phyloP scores from a whole-genome alignment of 257 asterid species.

The Solanum rostratum region DNA sequence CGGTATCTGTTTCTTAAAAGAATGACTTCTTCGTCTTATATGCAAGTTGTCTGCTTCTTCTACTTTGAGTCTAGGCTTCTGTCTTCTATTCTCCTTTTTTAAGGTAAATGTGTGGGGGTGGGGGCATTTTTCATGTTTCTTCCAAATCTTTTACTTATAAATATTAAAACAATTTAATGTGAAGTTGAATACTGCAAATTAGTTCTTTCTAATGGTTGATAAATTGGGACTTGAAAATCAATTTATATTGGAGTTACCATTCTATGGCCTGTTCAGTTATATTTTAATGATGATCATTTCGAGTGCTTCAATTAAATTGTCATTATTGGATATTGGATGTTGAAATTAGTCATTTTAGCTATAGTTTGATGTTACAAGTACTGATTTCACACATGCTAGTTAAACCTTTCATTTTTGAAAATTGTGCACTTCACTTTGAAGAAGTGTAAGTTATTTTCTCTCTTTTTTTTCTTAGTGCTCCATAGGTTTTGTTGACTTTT shows the following conservation, averaged over 20 bases:
- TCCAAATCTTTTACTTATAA: not conserved
- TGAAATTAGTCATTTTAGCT: not conserved
- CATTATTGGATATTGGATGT: not conserved
- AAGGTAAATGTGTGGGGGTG: not conserved
- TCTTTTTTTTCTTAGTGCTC: not conserved
- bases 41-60: not conserved
- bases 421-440: not conserved
- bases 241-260: not conserved
- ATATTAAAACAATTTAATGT: not conserved
- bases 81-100: not conserved
- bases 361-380: not conserved
- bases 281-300: not conserved
- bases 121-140: not conserved
- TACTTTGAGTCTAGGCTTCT: not conserved
- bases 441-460: not conserved
- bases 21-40: not conserved
- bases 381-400: not conserved
- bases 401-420: not conserved
- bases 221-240: not conserved
- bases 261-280: not conserved
- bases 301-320: not conserved
- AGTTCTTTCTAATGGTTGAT: not conserved
- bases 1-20: conserved; percentile 6
- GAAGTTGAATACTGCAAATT: not conserved
- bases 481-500: not conserved